Base-by-base conservation (phyloP, 1,284 basidiomycete genomes). In the Meira miltonrushii region DNA sequence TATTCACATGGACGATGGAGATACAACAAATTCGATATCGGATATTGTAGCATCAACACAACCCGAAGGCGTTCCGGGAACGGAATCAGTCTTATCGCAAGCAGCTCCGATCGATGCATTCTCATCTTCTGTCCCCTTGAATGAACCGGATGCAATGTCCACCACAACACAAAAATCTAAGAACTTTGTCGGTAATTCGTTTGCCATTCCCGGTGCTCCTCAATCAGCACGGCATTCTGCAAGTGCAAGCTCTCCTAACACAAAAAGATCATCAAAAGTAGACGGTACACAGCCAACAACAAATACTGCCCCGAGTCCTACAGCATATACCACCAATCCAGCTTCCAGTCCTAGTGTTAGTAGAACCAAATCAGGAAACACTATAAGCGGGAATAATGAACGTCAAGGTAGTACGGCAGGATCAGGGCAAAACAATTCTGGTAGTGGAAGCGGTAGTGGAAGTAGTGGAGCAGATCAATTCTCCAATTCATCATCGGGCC, bases 371-470 rank as follows among this genome's bases (percentile, higher is more conserved):
- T n/a, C 19, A 15, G 13, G 13, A 15, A 43, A 15, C 11, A 43
- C 2, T 19, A 5, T 11, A 15, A 43, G 13, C 40, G 40, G 12
- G 25, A 21, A 5, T 21, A 12, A 5, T 5, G 12, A 4, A 12
- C 4, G 46, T 23, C 13, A 25, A 21, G 17, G 17, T 17, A 17
- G 7, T 23, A 2, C 13, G 6, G 5, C 46, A 13, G 12, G 17
- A 48, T 13, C 46, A 15, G 13, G 25, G 12, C 4, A 21, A 12
- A 17, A 53, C 28, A 33, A 33, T 39, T 33, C 21, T 28, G 50
- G 50, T 5, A 53, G 50, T 39, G 50, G 23, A 12, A 53, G 38
- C 23, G 50, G 50, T 41, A 53, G 50, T 38, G 50, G 38, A 8
- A 53, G 23, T 15, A 33, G 38, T 15, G 50, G 50, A n/a, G 15